Evolutionary conservation across 1,139 yeast genomes (phyloP).

Genomic region (Zhuliangozyma blackwelliae): DNA sequence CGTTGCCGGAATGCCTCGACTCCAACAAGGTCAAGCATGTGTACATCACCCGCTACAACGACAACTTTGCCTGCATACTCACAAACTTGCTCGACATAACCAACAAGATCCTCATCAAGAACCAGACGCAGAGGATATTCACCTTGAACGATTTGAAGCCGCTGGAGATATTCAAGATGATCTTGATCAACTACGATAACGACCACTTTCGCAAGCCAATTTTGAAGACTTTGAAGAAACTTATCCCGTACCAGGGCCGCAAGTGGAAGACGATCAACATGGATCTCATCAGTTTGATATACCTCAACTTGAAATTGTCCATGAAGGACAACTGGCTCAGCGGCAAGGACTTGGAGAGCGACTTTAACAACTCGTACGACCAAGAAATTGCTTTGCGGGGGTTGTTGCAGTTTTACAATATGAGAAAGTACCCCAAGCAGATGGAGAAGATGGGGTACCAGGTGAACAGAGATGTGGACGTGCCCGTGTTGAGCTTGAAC

Average conservation of each 20-base stretch:
- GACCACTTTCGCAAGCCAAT: slow-evolving; percentile 63
- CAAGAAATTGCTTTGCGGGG: slow-evolving; percentile 86
- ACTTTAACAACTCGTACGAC: slow-evolving; percentile 72
- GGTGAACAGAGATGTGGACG: slow-evolving; percentile 19
- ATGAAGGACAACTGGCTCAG: slow-evolving; percentile 87
- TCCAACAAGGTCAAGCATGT: slow-evolving; percentile 25
- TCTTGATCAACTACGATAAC: slow-evolving; percentile 53
- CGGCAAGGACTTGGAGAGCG: slow-evolving; percentile 75
- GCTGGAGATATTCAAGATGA: slow-evolving; percentile 43
- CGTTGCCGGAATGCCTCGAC: slow-evolving; percentile 24
- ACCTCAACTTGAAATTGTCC: slow-evolving; percentile 66
- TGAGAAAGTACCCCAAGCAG: slow-evolving; percentile 47
- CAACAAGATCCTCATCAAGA: slow-evolving; percentile 42
- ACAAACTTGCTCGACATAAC: slow-evolving; percentile 42
- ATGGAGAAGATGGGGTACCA: slow-evolving; percentile 58
- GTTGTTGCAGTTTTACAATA: slow-evolving; percentile 72
- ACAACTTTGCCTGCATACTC: slow-evolving; percentile 41
- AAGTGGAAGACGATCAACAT: slow-evolving; percentile 93
- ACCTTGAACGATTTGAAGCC: slow-evolving; percentile 55
- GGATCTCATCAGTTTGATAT: slow-evolving; percentile 89
- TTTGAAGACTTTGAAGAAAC: slow-evolving; percentile 67
- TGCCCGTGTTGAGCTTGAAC: slow-evolving; percentile 11
- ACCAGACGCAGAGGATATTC: slow-evolving; percentile 50
- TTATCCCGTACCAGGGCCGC: slow-evolving; percentile 87
- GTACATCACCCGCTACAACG: slow-evolving; percentile 32